Evolutionary conservation across 306 rosid species (phyloP), one percentile per base, ranked within the genome.

Genomic region (Gastrolobium bilobum): DNA sequence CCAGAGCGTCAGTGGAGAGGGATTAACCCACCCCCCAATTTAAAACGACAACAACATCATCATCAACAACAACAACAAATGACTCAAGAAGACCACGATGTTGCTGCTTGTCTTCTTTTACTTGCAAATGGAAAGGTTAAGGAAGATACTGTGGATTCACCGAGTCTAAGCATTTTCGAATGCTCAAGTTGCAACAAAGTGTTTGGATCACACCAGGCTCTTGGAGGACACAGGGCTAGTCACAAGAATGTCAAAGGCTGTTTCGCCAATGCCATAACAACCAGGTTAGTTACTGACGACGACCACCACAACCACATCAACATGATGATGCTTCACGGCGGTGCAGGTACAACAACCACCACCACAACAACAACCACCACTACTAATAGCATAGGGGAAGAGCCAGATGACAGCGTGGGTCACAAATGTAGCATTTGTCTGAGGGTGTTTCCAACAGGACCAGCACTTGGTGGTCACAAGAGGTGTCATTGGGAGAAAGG

Each of bases 1-100:
- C 99, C 99, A 0, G 99, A 95, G 53, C 97, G 97, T 1, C 82
- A 81, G 10, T 94, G 98, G 98, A 87, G 97, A 0, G 98, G 98
- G 0, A 94, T 94, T 4, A 86, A 85, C 26, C 97, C 98, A 2
- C 98, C 97, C 0, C 65, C 80, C 0, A 79, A 73, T 40, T 10
- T 82, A 73, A 81, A 42, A 4, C 58, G 60, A 8, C 46, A 60
- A 5, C 69, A 59, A 3, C 43, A 26, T 3, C 40, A 6, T 1
- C 11, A 2, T 2, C 73, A 11, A 0, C 26, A 10, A 2, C 6
- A 6, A 0, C 10, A 6, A 1, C 4, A 2, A 0, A 53, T 84
- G 79, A 84, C 81, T 0, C 78, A 66, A 1, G 92, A 88, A 5
- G 98, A 94, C 6, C 88, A 82, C 3, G 92, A 89, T 31, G 83